Evolutionary conservation across 1,284 basidiomycete genomes (phyloP).

Genomic region (Laetiporus sulphureus): DNA sequence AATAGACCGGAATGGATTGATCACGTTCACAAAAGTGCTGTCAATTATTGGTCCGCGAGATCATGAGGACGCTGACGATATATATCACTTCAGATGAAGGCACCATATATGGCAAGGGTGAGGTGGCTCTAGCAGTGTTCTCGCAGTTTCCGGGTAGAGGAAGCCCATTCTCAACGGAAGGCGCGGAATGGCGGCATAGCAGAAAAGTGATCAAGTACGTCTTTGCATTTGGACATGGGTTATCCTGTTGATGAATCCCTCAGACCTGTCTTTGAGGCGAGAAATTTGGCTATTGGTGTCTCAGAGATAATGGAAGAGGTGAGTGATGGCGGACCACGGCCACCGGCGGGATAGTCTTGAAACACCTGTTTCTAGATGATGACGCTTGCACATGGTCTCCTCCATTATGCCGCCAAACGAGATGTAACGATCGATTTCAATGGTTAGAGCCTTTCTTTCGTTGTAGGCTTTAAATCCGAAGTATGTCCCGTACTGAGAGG

Average conservation of each 20-base stretch:
- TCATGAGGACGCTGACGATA: background rate
- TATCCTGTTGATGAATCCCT: background rate
- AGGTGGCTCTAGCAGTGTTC: constrained; percentile 11
- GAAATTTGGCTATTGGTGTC: constrained; percentile 14
- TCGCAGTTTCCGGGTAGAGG: constrained; percentile 16
- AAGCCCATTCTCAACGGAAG: constrained; percentile 15
- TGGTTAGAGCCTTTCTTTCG: background rate
- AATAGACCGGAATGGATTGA: constrained; percentile 21
- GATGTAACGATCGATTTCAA: background rate
- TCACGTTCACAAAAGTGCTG: constrained; percentile 16
- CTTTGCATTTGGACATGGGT: background rate
- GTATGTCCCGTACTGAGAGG: background rate
- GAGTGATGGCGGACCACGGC: background rate
- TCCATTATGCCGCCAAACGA: background rate
- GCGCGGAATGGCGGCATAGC: constrained; percentile 13
- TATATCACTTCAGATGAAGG: constrained; percentile 9
- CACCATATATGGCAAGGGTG: constrained; percentile 12
- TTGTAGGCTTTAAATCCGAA: background rate
- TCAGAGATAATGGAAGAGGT: constrained; percentile 16
- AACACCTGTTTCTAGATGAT: background rate
- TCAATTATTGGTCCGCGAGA: background rate
- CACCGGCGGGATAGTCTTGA: no score
- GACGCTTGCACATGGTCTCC: background rate
- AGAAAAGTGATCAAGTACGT: constrained; percentile 10
- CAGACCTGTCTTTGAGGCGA: constrained; percentile 1